A percentile compares a stretch with the other conserved stretches of the same genome.
Conservation (phyloP, 169 alveolate genomes). For the Miamiensis avidus region DNA sequence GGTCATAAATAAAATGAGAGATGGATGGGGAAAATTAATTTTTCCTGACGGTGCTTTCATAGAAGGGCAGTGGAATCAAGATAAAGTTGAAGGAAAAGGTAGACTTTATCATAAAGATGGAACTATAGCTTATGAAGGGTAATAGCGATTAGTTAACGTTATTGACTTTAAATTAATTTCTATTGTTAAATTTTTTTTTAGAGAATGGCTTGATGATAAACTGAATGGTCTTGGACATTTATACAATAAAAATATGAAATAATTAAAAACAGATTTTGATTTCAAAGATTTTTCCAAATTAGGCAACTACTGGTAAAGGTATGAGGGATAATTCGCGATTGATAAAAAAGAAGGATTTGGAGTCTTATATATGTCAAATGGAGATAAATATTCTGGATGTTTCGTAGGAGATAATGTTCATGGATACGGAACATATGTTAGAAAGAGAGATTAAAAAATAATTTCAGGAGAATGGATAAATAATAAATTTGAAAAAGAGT, state of each 20-base stretch:
- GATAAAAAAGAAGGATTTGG: conserved; percentile 29
- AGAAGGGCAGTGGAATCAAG: background rate
- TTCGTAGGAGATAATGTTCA: conserved; percentile 13
- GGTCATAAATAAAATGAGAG: background rate
- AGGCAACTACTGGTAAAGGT: conserved; percentile 20
- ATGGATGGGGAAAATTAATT: background rate
- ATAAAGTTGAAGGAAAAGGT: background rate
- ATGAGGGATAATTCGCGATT: conserved; percentile 16
- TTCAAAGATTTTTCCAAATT: conserved; percentile 17
- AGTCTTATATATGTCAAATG: conserved; percentile 13
- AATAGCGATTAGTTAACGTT: background rate
- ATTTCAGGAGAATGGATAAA: background rate
- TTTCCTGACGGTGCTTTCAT: background rate
- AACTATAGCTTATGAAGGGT: background rate
- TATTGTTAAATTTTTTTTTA: background rate
- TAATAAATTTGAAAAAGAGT: background rate
- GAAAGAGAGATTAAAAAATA: background rate
- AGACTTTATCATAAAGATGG: background rate
- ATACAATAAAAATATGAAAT: background rate
- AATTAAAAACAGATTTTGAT: background rate
- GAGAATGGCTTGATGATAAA: background rate
- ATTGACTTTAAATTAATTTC: too few species aligned
- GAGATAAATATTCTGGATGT: conserved; percentile 28
- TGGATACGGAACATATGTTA: conserved; percentile 26
- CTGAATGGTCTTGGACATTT: background rate